Base-by-base conservation (phyloP, 139 green algal genomes). In the Picocystis salinarum region DNA sequence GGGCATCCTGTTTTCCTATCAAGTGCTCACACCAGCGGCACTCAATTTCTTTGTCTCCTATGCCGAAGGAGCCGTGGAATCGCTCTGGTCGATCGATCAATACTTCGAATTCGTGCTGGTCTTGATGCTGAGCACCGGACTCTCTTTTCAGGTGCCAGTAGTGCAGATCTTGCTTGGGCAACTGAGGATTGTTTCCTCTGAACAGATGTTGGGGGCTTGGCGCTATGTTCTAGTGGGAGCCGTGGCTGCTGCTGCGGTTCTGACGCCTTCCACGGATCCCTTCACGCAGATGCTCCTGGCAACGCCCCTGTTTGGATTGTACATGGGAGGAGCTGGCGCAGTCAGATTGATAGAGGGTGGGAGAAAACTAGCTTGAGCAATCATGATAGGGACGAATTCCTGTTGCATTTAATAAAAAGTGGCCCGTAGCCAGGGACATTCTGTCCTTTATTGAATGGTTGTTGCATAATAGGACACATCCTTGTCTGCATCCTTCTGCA, bases 61-160 rank as follows among this genome's bases (percentile, higher is more conserved):
- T 57, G 73, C 87, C 2, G 79, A 93, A 28, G 85, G 84, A 10
- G 88, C 89, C 4, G 88, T 98, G 54, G 88, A 98, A 74, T 83
- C 63, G 1, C 61, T 98, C 22, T 98, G 88, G 88, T 92, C 77
- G 44, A 98, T 98, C 52, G 88, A 98, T 65, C 85, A 96, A 70
- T 98, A 98, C 72, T 98, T 96, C 67, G 76, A 94, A 66, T 98
- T 98, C 69, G 85, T 98, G 33, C 74, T 96, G 31, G 73, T 95
- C 27, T 71, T 98, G 18, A 85, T 98, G 74, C 74, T 96, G 22
- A 77, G 54, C 47, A 98, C 87, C 5, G 87, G 41, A n/a, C 31
- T 34, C 23, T 25, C 12, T 0, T 10, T 61, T 46, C 75, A 93
- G 81, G 84, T 97, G 23, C 87, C 87, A 0, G 83, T 97, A 39